phyloP scores from a whole-genome alignment of 2,329 filamentous ascomycete genomes.

The Aspergillus eucalypticola region DNA sequence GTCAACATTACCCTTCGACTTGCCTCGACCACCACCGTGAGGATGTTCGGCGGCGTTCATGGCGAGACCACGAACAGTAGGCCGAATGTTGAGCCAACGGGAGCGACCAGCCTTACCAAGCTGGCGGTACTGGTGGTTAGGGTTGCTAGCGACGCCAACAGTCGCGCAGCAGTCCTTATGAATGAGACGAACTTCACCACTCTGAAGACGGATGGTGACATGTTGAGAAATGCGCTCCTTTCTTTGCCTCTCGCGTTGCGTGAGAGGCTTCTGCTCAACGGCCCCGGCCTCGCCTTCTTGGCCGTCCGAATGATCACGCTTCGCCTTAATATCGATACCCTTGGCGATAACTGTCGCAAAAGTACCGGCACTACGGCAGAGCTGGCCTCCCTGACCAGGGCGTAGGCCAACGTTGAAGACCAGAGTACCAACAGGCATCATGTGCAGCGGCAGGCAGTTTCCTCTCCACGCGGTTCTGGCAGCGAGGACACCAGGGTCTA shows the following conservation, averaged over 20 bases:
- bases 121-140: slow-evolving; percentile 83
- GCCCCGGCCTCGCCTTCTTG: slow-evolving; percentile 39
- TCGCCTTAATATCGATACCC: slow-evolving; percentile 65
- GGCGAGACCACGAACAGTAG: slow-evolving; percentile 92
- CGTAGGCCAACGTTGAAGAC: slow-evolving; percentile 85
- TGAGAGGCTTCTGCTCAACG: slow-evolving; percentile 35
- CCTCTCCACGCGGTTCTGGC: slow-evolving; percentile 91
- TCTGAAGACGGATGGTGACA: slow-evolving; percentile 83
- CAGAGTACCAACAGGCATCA: slow-evolving; percentile 92
- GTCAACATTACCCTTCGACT: slow-evolving; percentile 96
- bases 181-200: slow-evolving; percentile 86
- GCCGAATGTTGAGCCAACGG: slow-evolving; percentile 89
- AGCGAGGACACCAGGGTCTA: slow-evolving; percentile 94
- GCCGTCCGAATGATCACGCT: slow-evolving; percentile 51
- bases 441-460: slow-evolving; percentile 91
- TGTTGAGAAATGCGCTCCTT: slow-evolving; percentile 68
- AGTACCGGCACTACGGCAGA: slow-evolving; percentile 93
- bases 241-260: slow-evolving; percentile 42
- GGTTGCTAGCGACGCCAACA: slow-evolving; percentile 90
- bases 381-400: slow-evolving; percentile 72
- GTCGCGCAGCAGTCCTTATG: slow-evolving; percentile 93
- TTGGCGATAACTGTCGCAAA: slow-evolving; percentile 87
- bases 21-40: slow-evolving; percentile 97
- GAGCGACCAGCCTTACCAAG: slow-evolving; percentile 93
- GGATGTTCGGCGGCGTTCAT: slow-evolving; percentile 99